Base-by-base conservation (phyloP, 2,329 filamentous ascomycete species). In the Exophiala phaeomuriformis region DNA sequence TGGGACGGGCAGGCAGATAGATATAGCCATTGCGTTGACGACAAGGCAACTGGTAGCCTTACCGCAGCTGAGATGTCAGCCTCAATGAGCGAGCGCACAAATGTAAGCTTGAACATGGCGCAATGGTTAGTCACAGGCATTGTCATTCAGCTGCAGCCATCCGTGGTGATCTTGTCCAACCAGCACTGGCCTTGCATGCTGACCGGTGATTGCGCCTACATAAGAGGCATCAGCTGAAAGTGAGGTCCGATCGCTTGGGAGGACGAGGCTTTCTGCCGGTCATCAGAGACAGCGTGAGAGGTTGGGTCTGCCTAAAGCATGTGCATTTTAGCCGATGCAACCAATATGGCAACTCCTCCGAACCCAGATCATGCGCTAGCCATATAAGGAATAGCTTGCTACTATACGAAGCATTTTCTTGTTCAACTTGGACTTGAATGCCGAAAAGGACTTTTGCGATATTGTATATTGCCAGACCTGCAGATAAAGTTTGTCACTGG, bases 61-160 rank as follows among this genome's bases (percentile, higher is more conserved):
- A 47, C 10, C 45, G 35, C 9, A 19, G 19, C 45, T 47, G 12
- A 47, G 45, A 8, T 36, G 9, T 37, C 45, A 47, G 45, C 45
- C 45, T 47, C 45, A 47, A n/a, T 19, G 27, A 8, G 28, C 28
- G 33, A 32, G 44, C 29, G 6, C 6, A 27, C 45, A 36, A 27
- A 19, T 19, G 19, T 19, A 19, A 19, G 27, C 12, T 27, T 41
- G 39, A 41, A 12, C 39, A 5, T 12, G 6, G 39, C 7, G 39
- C 12, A 41, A 41, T 9, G 39, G 4, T 41, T 41, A 27, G n/a
- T 9, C 4, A 5, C 6, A 41, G 39, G 39, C 3, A 5, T 41
- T 5, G 10, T 41, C 39, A 41, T 12, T n/a, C 39, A 41, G 39
- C 39, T 41, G 39, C n/a, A 41, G 39, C 4, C n/a, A 6, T 41